Base-by-base conservation (phyloP, 1,284 basidiomycete species). In the Austropuccinia psidii region DNA sequence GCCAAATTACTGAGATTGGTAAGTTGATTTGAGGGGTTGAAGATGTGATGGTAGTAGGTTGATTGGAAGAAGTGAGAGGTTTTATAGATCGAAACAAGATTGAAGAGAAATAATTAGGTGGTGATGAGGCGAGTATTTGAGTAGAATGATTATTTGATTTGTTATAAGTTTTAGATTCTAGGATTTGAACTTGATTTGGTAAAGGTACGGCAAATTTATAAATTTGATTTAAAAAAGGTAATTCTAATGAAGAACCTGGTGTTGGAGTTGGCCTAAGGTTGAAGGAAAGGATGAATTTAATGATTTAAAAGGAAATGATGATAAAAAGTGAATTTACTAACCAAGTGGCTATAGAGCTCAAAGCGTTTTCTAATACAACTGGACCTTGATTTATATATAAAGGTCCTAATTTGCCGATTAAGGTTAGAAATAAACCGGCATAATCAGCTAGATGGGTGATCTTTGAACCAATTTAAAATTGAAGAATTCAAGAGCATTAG, bases 211-310 rank as follows among this genome's bases (percentile, higher is more conserved):
- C 87, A 27, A 89, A 85, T 43, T 84, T 85, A 13, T 93, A 80
- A 1, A 91, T 87, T 4, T 87, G 85, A 6, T 90, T 90, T 39
- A 94, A 82, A 78, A 95, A 89, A 0, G 90, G 90, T 7, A 95
- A 84, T 78, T 93, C 89, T 24, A 90, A 76, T 1, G 84, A 85
- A 45, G 83, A 78, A 21, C 90, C 90, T 50, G 87, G 85, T 0
- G 74, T 80, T 77, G 83, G 90, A 83, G 57, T 54, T n/a, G 67
- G 67, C 67, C 67, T 69, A 24, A 43, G 21, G 47, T 35, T 37
- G 13, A 66, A 37, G 21, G 27, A 27, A 60, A 60, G 31, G 57
- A 39, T 4, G 31, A n/a, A 60, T 19, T 35, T 11, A n/a, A 11
- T 11, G n/a, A 45, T 45, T 11, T 15, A 27, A 35, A n/a, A 39